Evolutionary conservation across 163 green algal genomes (phyloP).

Genomic region (Picocystis sp.): DNA sequence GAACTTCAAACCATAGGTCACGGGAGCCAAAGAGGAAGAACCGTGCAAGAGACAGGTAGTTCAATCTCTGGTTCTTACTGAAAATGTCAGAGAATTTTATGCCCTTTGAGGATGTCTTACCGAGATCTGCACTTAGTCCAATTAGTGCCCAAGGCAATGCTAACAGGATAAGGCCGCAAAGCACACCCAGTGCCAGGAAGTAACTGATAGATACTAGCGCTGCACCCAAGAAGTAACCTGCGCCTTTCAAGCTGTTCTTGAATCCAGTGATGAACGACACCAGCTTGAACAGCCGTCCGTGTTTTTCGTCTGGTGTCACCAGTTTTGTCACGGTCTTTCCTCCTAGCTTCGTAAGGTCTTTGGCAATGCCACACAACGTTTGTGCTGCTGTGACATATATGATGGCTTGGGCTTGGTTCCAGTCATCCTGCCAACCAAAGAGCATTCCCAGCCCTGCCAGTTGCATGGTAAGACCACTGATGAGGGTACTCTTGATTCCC

Average conservation of each 20-base stretch:
- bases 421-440: slow-evolving; percentile 42
- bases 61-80: slow-evolving; percentile 51
- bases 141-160: slow-evolving; percentile 51
- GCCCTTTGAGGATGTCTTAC: slow-evolving; percentile 46
- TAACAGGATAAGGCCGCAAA: slow-evolving; percentile 36
- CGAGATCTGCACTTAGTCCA: slow-evolving; percentile 43
- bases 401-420: slow-evolving; percentile 32
- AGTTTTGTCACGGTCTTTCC: slow-evolving; percentile 71
- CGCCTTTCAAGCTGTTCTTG: slow-evolving; percentile 62
- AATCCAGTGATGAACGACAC: slow-evolving; percentile 63
- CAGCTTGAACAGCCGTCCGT: slow-evolving; percentile 56
- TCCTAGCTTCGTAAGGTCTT: slow-evolving; percentile 75
- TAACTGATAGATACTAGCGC: slow-evolving; percentile 43
- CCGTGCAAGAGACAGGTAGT: slow-evolving; percentile 46
- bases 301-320: slow-evolving; percentile 58
- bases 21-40: slow-evolving; percentile 53
- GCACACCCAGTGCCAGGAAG: slow-evolving; percentile 39
- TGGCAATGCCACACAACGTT: slow-evolving; percentile 57
- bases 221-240: slow-evolving; percentile 64
- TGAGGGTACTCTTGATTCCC: slow-evolving; percentile 58
- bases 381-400: slow-evolving; percentile 53
- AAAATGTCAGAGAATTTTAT: slow-evolving; percentile 40
- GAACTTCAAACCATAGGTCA: slow-evolving; percentile 77
- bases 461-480: slow-evolving; percentile 49
- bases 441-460: slow-evolving; percentile 47